These are phyloP conservation scores for Physcomitrium patens DNA, from an alignment of 225 moss, liverwort and hornwort genomes.

Conservation along the genomic window DNA sequence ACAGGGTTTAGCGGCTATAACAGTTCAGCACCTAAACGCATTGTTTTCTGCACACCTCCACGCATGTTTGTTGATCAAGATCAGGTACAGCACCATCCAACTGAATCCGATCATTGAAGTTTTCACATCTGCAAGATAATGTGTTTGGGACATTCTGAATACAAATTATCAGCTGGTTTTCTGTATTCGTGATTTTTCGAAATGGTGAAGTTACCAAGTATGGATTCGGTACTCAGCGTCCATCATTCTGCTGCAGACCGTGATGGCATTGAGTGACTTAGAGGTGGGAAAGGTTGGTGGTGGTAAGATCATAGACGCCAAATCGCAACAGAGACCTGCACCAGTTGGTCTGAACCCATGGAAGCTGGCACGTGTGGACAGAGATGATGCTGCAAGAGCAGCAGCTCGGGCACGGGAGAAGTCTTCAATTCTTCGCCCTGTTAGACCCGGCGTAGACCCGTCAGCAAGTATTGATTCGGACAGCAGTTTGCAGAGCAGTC, in stretches of 20 bases:
- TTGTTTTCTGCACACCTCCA: constrained; percentile 89
- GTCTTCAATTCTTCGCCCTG: constrained; percentile 67
- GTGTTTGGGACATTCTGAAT: background rate
- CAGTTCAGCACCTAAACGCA: constrained; percentile 69
- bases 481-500: constrained; percentile 64
- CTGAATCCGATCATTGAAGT: background rate
- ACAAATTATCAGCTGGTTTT: too few relatives aligned
- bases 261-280: constrained; percentile 53
- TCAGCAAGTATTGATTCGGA: constrained; percentile 60
- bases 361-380: constrained; percentile 79
- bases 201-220: background rate
- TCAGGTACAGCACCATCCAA: constrained; percentile 49
- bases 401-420: constrained; percentile 77
- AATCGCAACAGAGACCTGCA: constrained; percentile 41
- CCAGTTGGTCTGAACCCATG: constrained; percentile 81
- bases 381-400: constrained; percentile 71
- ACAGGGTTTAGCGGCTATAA: constrained; percentile 76
- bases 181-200: too few relatives aligned
- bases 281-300: constrained; percentile 60
- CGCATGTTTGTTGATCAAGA: constrained; percentile 83
- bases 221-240: background rate
- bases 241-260: constrained; percentile 23
- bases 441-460: constrained; percentile 41
- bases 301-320: constrained; percentile 35
- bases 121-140: background rate